phyloP scores from a whole-genome alignment of 2,329 filamentous ascomycete species.

The Herpotrichia juniperi region DNA sequence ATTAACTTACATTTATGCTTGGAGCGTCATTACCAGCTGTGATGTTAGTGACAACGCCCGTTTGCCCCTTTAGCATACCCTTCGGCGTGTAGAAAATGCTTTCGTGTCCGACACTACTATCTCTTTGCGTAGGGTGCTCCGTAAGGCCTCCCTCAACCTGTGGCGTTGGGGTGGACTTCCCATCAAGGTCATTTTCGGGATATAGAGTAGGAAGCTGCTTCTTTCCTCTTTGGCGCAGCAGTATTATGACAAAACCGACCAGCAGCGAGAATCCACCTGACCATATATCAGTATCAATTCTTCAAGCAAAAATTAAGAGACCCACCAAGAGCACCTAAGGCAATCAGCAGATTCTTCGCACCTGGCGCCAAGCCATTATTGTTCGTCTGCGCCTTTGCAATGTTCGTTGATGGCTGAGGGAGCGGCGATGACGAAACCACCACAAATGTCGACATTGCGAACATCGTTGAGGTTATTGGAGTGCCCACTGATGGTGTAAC shows the following conservation, averaged over 20 bases:
- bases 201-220: neutral
- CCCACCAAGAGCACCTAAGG: conserved; percentile 2
- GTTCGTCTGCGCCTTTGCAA: neutral
- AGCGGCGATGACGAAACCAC: neutral
- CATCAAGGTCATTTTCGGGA: neutral
- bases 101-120: neutral
- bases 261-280: conserved; percentile 1
- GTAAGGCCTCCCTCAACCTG: too few relatives aligned
- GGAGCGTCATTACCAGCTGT: neutral
- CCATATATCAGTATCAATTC: neutral
- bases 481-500: neutral
- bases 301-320: neutral
- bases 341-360: neutral
- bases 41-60: neutral
- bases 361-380: neutral
- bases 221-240: neutral
- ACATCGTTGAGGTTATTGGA: neutral
- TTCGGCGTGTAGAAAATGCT: neutral
- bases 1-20: neutral
- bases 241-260: neutral
- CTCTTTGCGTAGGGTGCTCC: neutral
- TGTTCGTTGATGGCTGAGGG: neutral
- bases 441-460: neutral
- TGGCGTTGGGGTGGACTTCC: too few relatives aligned
- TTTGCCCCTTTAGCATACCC: neutral